These are phyloP conservation scores for Fomitopsis schrenkii DNA, from an alignment of 1,284 basidiomycete species.

Conservation along the genomic window DNA sequence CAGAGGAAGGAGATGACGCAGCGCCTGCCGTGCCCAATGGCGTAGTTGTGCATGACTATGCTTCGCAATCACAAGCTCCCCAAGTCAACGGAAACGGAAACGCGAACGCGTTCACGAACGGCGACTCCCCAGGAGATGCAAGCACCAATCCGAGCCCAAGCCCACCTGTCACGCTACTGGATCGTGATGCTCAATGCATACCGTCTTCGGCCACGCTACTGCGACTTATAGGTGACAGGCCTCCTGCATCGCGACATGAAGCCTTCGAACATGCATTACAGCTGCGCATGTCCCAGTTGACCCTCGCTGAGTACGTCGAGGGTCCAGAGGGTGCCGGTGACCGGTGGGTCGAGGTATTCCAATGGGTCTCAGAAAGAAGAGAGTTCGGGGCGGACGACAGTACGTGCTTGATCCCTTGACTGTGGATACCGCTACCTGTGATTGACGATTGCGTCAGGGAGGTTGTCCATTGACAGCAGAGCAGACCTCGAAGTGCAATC, in stretches of 20 bases:
- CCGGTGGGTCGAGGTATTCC: slow-evolving; percentile 84
- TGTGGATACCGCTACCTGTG: no score
- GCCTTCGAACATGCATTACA: slow-evolving; percentile 79
- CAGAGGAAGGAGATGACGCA: slow-evolving; percentile 25
- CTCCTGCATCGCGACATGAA: slow-evolving; percentile 52
- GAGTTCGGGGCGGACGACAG: slow-evolving; percentile 37
- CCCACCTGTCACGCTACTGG: slow-evolving; percentile 28
- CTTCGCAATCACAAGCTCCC: background rate
- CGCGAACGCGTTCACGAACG: slow-evolving; percentile 11
- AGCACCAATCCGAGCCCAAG: background rate
- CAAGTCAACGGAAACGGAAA: slow-evolving; percentile 1
- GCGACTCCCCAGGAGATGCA: background rate
- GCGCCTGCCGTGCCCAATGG: slow-evolving; percentile 13
- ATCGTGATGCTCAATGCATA: slow-evolving; percentile 31
- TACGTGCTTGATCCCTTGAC: slow-evolving; percentile 18
- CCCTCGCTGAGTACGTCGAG: slow-evolving; percentile 79
- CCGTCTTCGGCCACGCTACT: slow-evolving; percentile 50
- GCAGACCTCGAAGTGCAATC: slow-evolving; percentile 17
- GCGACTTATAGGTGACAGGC: slow-evolving; percentile 49
- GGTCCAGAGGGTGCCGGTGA: slow-evolving; percentile 83
- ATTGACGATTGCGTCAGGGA: slow-evolving; percentile 13
- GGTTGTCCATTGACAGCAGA: slow-evolving; percentile 28
- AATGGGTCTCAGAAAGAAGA: slow-evolving; percentile 71
- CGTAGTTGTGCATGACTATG: slow-evolving; percentile 22
- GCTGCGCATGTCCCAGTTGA: slow-evolving; percentile 84